Base-by-base conservation (phyloP, 805 yeast species). In the Yamadazyma philogaea region DNA sequence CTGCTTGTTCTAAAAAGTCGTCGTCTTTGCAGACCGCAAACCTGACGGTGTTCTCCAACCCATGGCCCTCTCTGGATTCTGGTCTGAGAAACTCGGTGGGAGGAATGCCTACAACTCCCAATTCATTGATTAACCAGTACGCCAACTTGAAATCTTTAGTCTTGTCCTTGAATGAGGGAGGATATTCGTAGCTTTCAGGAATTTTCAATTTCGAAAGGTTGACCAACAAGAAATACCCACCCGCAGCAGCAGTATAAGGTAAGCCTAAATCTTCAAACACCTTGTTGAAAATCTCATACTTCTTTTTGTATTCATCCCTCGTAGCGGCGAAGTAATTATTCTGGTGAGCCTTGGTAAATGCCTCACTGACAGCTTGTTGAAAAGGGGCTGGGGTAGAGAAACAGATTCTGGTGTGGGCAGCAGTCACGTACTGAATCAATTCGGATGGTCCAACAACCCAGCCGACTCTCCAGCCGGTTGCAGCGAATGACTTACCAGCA, bases 401-500 rank as follows among this genome's bases (percentile, higher is more conserved):
- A 58, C 96, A 88, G 54, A 93, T 91, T 64, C 99, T 78, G 1
- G 96, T 88, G 64, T 93, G 96, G 0, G 98, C 98, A 19, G 85
- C 77, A 6, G 88, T 75, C 4, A 82, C 95, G 58, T 86, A 87
- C 51, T 84, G 81, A 54, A 93, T 72, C 50, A 90, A 70, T 22
- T 84, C 86, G n/a, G 85, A 74, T 41, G 86, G 83, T 6, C 96
- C 98, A 48, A 90, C 82, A 30, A 91, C 75, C 95, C 96, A 93
- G 42, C 99, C 99, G 40, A 93, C 78, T 72, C 99, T 82, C 97
- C 98, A 93, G 41, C 99, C 99, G 10, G 99, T 93, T 34, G 96
- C 96, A n/a, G 96, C 96, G 69, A 93, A 93, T 0, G 96, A 81
- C 64, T 93, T 93, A 49, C 99, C 99, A 6, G 97, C 99, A 21